phyloP scores from a whole-genome alignment of 371 early-diverging fungal species.

The Syncephalastrum racemosum region DNA sequence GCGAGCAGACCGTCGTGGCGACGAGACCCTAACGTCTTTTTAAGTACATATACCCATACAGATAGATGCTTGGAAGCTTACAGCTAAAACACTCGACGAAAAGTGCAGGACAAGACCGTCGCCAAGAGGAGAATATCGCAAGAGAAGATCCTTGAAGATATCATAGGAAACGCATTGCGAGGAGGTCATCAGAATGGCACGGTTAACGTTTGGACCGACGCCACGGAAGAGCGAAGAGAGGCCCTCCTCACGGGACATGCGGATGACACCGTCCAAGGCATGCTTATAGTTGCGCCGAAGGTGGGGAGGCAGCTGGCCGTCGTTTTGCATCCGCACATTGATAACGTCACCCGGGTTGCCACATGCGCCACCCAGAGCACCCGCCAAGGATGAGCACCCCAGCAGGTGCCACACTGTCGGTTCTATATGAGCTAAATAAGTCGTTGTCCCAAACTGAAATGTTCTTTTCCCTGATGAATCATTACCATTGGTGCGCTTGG shows the following conservation, averaged over 20 bases:
- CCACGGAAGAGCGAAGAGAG: slow-evolving; percentile 65
- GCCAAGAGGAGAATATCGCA: slow-evolving; percentile 55
- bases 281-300: slow-evolving; percentile 73
- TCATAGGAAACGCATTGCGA: slow-evolving; percentile 79
- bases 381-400: slow-evolving; percentile 67
- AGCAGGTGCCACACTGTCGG: slow-evolving; percentile 46
- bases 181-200: slow-evolving; percentile 80
- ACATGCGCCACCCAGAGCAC: slow-evolving; percentile 76
- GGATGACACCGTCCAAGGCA: slow-evolving; percentile 72
- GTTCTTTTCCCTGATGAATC: slow-evolving; percentile 63
- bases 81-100: slow-evolving; percentile 71
- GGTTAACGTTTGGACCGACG: slow-evolving; percentile 69
- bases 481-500: slow-evolving; percentile 32
- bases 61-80: slow-evolving; percentile 34
- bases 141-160: slow-evolving; percentile 62
- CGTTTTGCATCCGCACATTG: slow-evolving; percentile 85
- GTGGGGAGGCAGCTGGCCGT: slow-evolving; percentile 68
- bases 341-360: slow-evolving; percentile 87
- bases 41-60: neutral
- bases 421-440: slow-evolving; percentile 24
- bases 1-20: slow-evolving; percentile 68
- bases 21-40: slow-evolving; percentile 48
- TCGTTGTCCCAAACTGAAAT: slow-evolving; percentile 71
- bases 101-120: slow-evolving; percentile 77
- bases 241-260: slow-evolving; percentile 73